These are phyloP conservation scores for Wallacemonas sp. DNA, from an alignment of 208 protist species.

Conservation along the genomic window DNA sequence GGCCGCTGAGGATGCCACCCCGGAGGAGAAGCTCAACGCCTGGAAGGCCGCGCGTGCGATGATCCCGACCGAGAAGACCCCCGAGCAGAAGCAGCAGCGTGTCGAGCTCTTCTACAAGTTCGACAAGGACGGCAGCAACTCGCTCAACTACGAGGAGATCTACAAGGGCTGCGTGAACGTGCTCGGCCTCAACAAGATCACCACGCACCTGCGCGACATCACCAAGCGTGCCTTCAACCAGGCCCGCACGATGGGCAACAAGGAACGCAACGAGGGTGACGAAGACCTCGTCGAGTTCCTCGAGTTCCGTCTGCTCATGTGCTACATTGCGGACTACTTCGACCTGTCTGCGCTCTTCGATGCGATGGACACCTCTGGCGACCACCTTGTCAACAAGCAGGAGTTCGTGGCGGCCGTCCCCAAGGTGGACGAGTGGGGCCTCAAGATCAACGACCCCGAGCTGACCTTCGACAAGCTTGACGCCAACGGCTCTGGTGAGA, in stretches of 20 bases:
- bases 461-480: slow-evolving; percentile 76
- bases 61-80: slow-evolving; percentile 31
- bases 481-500: slow-evolving; percentile 58
- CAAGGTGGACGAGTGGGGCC: slow-evolving; percentile 61
- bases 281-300: slow-evolving; percentile 61
- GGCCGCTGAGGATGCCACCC: slow-evolving; percentile 17
- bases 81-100: slow-evolving; percentile 31
- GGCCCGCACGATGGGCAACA: slow-evolving; percentile 33
- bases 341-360: slow-evolving; percentile 84
- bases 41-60: slow-evolving; percentile 14
- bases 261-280: slow-evolving; percentile 22
- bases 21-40: neutral
- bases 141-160: slow-evolving; percentile 46
- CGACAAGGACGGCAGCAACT: slow-evolving; percentile 55
- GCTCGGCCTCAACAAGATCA: slow-evolving; percentile 35
- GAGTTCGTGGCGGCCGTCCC: slow-evolving; percentile 70
- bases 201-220: slow-evolving; percentile 33
- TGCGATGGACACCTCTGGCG: slow-evolving; percentile 75
- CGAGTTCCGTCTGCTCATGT: slow-evolving; percentile 84
- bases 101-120: slow-evolving; percentile 56
- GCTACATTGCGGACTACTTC: slow-evolving; percentile 68
- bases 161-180: slow-evolving; percentile 33
- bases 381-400: slow-evolving; percentile 58
- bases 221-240: slow-evolving; percentile 64
- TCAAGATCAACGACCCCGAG: slow-evolving; percentile 52